Conservation (phyloP, 2,329 filamentous ascomycete genomes). For the Neopestalotiopsis sp. region DNA sequence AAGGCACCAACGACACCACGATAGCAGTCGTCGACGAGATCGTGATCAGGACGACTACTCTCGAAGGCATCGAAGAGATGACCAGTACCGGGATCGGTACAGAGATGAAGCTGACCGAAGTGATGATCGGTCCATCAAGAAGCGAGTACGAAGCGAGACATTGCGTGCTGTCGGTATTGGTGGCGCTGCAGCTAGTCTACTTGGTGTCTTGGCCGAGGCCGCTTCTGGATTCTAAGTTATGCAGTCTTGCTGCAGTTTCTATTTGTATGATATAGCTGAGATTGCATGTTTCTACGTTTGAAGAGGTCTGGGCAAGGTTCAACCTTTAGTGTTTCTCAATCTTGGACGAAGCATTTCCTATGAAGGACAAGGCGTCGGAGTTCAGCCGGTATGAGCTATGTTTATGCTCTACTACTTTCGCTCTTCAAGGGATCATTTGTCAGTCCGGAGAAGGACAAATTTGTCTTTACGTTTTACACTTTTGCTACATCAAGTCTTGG, state of each 20-base stretch:
- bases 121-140: constrained; percentile 45
- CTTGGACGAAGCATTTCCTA: neutral
- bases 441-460: neutral
- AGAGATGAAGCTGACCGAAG: constrained; percentile 31
- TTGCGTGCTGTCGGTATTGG: constrained; percentile 65
- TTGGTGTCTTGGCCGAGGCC: constrained; percentile 64
- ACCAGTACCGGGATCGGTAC: constrained; percentile 43
- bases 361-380: neutral
- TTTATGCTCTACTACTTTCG: neutral
- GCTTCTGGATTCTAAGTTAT: constrained; percentile 38
- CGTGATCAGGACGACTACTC: constrained; percentile 40
- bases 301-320: no score
- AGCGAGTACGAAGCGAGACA: constrained; percentile 57
- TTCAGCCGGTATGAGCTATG: neutral
- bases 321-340: no score
- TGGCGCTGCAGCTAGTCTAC: constrained; percentile 63
- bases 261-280: neutral
- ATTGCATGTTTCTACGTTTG: no score
- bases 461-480: neutral
- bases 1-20: constrained; percentile 51
- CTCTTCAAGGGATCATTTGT: neutral
- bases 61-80: constrained; percentile 20
- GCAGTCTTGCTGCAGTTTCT: neutral
- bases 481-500: neutral
- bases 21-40: constrained; percentile 48